These are phyloP conservation scores for Arthrobotrys sphaeroides DNA, from an alignment of 2,329 filamentous ascomycete species.

Conservation along the genomic window DNA sequence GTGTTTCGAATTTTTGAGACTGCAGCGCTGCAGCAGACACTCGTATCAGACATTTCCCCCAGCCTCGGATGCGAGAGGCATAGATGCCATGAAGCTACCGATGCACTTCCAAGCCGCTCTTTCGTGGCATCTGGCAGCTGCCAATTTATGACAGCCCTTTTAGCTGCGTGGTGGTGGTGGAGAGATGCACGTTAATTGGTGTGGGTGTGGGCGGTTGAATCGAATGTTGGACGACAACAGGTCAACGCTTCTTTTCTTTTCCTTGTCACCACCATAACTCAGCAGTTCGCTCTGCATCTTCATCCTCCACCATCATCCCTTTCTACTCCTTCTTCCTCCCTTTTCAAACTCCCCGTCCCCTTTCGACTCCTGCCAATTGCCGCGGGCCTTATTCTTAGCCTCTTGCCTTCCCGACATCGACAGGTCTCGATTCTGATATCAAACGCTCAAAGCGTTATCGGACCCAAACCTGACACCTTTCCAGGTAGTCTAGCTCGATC, in stretches of 20 bases:
- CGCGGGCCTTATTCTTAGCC: not conserved
- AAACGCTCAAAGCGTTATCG: slow-evolving; percentile 30
- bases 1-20: slow-evolving; percentile 33
- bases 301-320: not conserved
- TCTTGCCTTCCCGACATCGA: slow-evolving; percentile 8
- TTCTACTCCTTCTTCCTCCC: not conserved
- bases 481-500: slow-evolving; percentile 31
- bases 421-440: slow-evolving; percentile 21
- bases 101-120: slow-evolving; percentile 12
- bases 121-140: not conserved
- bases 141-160: slow-evolving; percentile 14
- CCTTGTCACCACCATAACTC: slow-evolving; percentile 5
- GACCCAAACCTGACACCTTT: slow-evolving; percentile 37
- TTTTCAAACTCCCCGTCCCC: slow-evolving; percentile 23
- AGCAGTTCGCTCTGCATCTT: not conserved
- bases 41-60: slow-evolving; percentile 12
- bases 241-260: slow-evolving; percentile 50
- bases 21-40: not conserved
- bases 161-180: slow-evolving; percentile 6
- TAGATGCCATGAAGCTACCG: slow-evolving; percentile 17
- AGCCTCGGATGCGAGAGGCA: not conserved
- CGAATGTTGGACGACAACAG: slow-evolving; percentile 42
- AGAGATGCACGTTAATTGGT: no score
- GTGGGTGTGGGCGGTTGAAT: slow-evolving; percentile 9
- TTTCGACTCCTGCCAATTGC: not conserved